phyloP scores from a whole-genome alignment of 805 yeast genomes.

The Yamadazyma kitorensis region DNA sequence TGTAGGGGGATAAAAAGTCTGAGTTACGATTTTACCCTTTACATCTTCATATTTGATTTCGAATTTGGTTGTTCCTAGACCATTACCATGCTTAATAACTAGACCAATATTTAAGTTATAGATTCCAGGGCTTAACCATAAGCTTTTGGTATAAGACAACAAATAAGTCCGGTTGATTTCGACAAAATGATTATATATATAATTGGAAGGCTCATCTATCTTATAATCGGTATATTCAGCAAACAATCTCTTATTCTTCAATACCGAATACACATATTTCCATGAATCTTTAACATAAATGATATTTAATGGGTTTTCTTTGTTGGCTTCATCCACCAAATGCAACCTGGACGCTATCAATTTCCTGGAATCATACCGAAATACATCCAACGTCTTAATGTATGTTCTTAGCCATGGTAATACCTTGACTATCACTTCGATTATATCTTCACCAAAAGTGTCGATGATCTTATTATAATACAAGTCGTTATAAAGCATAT shows the following conservation, averaged over 20 bases:
- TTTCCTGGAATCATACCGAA: conserved; percentile 25
- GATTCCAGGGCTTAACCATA: conserved; percentile 47
- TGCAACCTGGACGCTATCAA: conserved; percentile 25
- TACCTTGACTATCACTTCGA: conserved; percentile 28
- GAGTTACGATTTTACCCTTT: conserved; percentile 22
- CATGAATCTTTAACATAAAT: conserved; percentile 50
- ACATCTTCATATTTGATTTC: conserved; percentile 35
- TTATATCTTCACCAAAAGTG: conserved; percentile 37
- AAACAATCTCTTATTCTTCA: conserved; percentile 51
- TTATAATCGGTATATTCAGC: conserved; percentile 44
- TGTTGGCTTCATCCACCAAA: conserved; percentile 21
- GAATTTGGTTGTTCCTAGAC: conserved; percentile 58
- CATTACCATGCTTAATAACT: conserved; percentile 51
- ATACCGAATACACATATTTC: conserved; percentile 49
- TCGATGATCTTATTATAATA: conserved; percentile 38
- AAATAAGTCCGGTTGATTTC: conserved; percentile 50
- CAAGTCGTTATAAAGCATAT: conserved; percentile 48
- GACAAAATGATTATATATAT: conserved; percentile 42
- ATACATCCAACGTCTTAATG: conserved; percentile 37
- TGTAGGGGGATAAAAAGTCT: conserved; percentile 54
- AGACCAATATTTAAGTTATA: conserved; percentile 53
- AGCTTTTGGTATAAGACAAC: conserved; percentile 42
- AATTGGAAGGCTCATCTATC: conserved; percentile 48
- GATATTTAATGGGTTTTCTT: conserved; percentile 20
- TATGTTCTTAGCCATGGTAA: conserved; percentile 38